Evolutionary conservation across 345 rosid species (phyloP), one percentile per base, ranked within the genome.

Genomic region (Crucihimalaya himalaica): DNA sequence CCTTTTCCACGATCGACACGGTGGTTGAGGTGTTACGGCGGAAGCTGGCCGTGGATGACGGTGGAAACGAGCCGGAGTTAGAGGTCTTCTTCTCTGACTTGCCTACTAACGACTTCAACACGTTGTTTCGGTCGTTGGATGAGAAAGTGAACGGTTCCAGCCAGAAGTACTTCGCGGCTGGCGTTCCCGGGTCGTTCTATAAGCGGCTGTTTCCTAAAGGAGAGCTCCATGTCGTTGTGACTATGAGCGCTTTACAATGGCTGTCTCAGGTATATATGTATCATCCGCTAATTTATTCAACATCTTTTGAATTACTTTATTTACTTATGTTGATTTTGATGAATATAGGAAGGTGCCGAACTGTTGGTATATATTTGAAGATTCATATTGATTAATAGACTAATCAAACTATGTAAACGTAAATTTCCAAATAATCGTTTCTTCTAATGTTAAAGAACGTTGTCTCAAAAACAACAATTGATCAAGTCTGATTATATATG

Each of bases 231-330:
- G 77, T 86, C 25, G 87, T 83, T 6, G 86, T 86, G 40, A 82
- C 83, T 81, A 66, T 72, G 54, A 83, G 83, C 68, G 89, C 89
- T 56, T 77, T 86, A 65, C 89, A 86, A 42, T 83, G 87, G 89
- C 89, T 86, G 46, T 86, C 89, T 31, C 74, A 79, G 84, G 86
- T 82, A 66, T 66, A 1, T 63, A 0, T 59, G 2, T 16, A 21
- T 23, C 65, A 34, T 39, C 47, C n/a, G 3, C 9, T 21, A 9
- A 8, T 29, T 39, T 7, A 8, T 8, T 21, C 40, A 39, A 14
- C 5, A 40, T 40, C 13, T 40, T 68, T 37, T 53, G 5, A 39
- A 40, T 12, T 11, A 39, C 39, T 25, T 15, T 23, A 15, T 35
- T 23, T 1, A 37, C 16, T 35, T 25, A 16, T 28, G 25, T 2